phyloP scores from a whole-genome alignment of 768 basidiomycete species.

The Fistulinella prunicolor region DNA sequence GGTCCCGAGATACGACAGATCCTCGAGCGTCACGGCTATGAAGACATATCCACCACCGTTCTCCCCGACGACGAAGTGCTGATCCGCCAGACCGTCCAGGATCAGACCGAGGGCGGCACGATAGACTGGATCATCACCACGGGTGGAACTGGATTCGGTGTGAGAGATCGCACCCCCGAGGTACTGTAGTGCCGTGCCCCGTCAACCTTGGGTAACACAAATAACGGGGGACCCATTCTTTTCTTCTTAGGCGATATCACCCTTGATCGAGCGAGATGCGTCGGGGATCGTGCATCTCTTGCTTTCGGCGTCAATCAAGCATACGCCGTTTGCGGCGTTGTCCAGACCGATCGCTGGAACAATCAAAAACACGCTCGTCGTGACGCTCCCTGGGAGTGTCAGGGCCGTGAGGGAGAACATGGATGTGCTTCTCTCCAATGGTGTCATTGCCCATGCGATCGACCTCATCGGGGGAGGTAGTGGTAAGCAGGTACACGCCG shows the following conservation, averaged over 20 bases:
- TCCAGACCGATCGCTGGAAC: constrained; percentile 83
- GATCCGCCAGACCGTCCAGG: constrained; percentile 49
- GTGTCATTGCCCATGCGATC: constrained; percentile 66
- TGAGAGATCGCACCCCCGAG: constrained; percentile 81
- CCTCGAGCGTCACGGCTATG: constrained; percentile 38
- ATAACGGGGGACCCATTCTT: too few relatives aligned
- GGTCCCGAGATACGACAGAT: constrained; percentile 60
- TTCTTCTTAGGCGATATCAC: constrained; percentile 48
- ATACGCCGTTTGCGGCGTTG: constrained; percentile 79
- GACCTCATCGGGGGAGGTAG: constrained; percentile 69
- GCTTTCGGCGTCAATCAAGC: constrained; percentile 60
- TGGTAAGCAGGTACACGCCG: constrained; percentile 56
- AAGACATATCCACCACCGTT: constrained; percentile 39
- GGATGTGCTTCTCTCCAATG: constrained; percentile 53
- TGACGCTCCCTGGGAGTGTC: constrained; percentile 82
- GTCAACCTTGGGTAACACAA: too few relatives aligned
- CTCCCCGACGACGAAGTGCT: constrained; percentile 62
- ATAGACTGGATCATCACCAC: constrained; percentile 79
- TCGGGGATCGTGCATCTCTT: constrained; percentile 76
- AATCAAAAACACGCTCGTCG: constrained; percentile 59
- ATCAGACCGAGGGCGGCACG: constrained; percentile 43
- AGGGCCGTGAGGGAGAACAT: constrained; percentile 84
- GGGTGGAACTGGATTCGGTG: constrained; percentile 86
- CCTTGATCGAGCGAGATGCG: constrained; percentile 63
- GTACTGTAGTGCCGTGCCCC: too few relatives aligned